phyloP scores from a whole-genome alignment of 73 alveolate species.

The Blepharisma stoltei region DNA sequence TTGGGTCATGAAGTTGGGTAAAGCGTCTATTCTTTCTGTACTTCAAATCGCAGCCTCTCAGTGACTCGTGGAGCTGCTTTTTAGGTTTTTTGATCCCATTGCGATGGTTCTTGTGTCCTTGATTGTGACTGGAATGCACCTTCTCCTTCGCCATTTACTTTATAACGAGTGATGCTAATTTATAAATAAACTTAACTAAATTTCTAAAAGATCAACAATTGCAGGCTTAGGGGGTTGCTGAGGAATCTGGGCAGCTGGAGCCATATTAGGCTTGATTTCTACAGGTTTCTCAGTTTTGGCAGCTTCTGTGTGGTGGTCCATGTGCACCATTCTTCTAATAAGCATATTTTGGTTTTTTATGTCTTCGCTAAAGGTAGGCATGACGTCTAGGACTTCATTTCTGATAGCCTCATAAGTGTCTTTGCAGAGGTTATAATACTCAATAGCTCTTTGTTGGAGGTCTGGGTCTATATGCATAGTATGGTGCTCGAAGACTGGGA shows the following conservation, averaged over 20 bases:
- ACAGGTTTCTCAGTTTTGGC: slow-evolving; percentile 3
- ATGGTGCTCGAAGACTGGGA: slow-evolving; percentile 82
- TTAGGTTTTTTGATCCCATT: slow-evolving; percentile 81
- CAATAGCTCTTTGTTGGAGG: slow-evolving; percentile 95
- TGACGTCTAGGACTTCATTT: slow-evolving; percentile 69
- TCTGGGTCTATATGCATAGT: slow-evolving; percentile 95
- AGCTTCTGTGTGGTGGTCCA: slow-evolving; percentile 35
- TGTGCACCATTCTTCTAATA: slow-evolving; percentile 50
- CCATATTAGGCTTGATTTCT: background rate
- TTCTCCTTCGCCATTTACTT: slow-evolving; percentile 56
- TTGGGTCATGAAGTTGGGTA: background rate
- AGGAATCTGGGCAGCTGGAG: too few relatives aligned
- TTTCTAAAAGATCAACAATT: slow-evolving; percentile 13
- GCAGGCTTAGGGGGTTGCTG: background rate
- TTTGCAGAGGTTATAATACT: slow-evolving; percentile 75
- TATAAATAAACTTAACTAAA: background rate
- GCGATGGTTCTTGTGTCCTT: slow-evolving; percentile 62
- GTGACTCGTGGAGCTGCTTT: slow-evolving; percentile 66
- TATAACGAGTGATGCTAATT: too few relatives aligned
- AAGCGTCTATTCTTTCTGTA: background rate
- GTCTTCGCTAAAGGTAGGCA: slow-evolving; percentile 87
- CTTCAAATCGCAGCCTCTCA: slow-evolving; percentile 48
- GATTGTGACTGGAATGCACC: slow-evolving; percentile 57
- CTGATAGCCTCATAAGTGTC: slow-evolving; percentile 62
- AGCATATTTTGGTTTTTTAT: slow-evolving; percentile 58